A percentile compares a stretch with the other conserved stretches of the same genome.
These are phyloP conservation scores for Ricinus communis DNA, from an alignment of 345 rosid species.

Conservation along the genomic window DNA sequence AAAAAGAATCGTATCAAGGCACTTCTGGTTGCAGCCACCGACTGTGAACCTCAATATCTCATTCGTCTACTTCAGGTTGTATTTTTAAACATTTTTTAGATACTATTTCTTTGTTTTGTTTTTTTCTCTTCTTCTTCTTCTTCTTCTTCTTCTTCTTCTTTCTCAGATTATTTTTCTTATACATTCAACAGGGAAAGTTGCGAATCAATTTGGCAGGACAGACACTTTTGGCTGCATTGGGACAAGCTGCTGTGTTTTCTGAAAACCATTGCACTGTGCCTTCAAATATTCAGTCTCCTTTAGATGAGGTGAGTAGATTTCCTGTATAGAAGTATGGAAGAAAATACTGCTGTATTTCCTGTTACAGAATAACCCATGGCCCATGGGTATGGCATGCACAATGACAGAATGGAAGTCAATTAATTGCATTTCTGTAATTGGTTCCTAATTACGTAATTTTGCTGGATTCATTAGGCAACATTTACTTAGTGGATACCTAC, in stretches of 20 bases:
- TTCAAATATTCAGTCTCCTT: slow-evolving; percentile 59
- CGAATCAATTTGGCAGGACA: slow-evolving; percentile 78
- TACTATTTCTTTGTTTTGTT: background rate
- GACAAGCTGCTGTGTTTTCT: slow-evolving; percentile 81
- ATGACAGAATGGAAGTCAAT: no score
- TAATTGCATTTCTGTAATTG: no score
- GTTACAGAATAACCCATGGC: no score
- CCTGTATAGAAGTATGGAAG: background rate
- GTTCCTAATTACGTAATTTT: no score
- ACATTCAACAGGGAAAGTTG: slow-evolving; percentile 59
- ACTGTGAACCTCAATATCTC: slow-evolving; percentile 89
- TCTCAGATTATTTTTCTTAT: slow-evolving; percentile 5
- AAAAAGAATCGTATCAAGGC: slow-evolving; percentile 86
- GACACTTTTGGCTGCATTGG: slow-evolving; percentile 89
- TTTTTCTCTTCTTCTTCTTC: background rate
- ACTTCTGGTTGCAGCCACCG: slow-evolving; percentile 94
- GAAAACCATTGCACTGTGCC: slow-evolving; percentile 75
- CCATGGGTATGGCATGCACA: no score
- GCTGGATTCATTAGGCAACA: no score
- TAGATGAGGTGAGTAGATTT: slow-evolving; percentile 69
- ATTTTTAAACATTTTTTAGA: slow-evolving; percentile 16
- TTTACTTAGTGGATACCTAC: no score
- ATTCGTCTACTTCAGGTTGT: slow-evolving; percentile 92
- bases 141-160: background rate
- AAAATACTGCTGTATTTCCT: no score